These are phyloP conservation scores for Cyberlindnera sargentensis DNA, from an alignment of 805 yeast genomes.

Conservation along the genomic window DNA sequence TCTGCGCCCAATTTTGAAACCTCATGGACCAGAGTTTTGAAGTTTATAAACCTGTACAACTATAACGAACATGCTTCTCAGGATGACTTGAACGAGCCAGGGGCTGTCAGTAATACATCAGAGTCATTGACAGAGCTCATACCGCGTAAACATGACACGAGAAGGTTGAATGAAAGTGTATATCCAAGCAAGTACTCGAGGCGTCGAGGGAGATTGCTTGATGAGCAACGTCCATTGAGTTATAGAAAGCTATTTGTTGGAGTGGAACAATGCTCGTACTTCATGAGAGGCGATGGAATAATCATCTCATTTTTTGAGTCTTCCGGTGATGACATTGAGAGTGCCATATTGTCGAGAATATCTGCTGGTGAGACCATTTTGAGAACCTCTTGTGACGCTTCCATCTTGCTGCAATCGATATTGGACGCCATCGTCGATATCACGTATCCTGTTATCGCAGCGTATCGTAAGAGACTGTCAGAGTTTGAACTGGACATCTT, in stretches of 20 bases:
- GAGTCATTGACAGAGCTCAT: slow-evolving; percentile 13
- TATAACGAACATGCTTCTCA: slow-evolving; percentile 2
- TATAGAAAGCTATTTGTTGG: slow-evolving; percentile 38
- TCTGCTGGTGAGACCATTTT: slow-evolving; percentile 39
- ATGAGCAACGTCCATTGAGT: slow-evolving; percentile 38
- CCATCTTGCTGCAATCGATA: slow-evolving; percentile 46
- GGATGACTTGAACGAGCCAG: background rate
- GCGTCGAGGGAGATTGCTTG: slow-evolving; percentile 23
- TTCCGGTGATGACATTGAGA: slow-evolving; percentile 44
- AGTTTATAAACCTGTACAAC: slow-evolving; percentile 8
- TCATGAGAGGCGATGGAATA: slow-evolving; percentile 36
- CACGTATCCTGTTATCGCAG: slow-evolving; percentile 44
- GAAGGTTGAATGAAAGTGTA: slow-evolving; percentile 28
- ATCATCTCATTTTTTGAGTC: slow-evolving; percentile 53
- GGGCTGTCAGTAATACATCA: background rate
- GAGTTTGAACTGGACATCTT: slow-evolving; percentile 47
- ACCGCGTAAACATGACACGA: slow-evolving; percentile 21
- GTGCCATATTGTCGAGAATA: slow-evolving; percentile 43
- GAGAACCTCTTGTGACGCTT: slow-evolving; percentile 44
- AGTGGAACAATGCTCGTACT: slow-evolving; percentile 49
- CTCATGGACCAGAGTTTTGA: slow-evolving; percentile 7
- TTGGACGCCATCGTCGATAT: slow-evolving; percentile 50
- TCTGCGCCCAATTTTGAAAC: background rate
- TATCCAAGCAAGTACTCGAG: slow-evolving; percentile 16
- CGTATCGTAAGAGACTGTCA: slow-evolving; percentile 40